Conservation (phyloP, 176 grass and related monocot genomes). For the Phoenix dactylifera region DNA sequence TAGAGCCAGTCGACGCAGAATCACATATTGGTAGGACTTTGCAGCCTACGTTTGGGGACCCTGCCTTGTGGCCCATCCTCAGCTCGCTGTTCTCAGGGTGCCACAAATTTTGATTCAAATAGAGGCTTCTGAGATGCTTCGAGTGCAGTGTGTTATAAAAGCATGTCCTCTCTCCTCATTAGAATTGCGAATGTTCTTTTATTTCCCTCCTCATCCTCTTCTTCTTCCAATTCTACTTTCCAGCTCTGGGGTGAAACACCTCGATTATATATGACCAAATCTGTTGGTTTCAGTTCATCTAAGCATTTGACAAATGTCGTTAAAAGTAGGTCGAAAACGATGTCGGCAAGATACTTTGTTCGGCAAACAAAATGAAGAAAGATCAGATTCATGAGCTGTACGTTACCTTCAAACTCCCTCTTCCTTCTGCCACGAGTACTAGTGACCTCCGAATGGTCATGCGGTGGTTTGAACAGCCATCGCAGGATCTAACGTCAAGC, state of each 20-base stretch:
- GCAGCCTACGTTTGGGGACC: background rate
- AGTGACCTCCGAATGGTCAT: background rate
- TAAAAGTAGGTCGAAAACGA: too few relatives aligned
- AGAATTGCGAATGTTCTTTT: background rate
- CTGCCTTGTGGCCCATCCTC: constrained; percentile 25
- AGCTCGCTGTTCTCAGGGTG: too few relatives aligned
- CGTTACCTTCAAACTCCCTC: too few relatives aligned
- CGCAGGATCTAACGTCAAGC: background rate
- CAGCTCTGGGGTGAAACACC: background rate
- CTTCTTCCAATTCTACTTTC: background rate
- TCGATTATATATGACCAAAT: background rate
- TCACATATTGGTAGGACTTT: background rate
- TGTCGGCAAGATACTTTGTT: too few relatives aligned
- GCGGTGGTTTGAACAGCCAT: background rate
- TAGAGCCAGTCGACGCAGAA: background rate
- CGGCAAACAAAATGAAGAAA: background rate
- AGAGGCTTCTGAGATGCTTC: background rate
- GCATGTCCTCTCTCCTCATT: background rate
- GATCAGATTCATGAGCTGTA: background rate
- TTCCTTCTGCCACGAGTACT: too few relatives aligned
- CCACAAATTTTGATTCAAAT: background rate
- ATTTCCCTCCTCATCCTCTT: background rate
- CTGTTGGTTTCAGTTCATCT: background rate
- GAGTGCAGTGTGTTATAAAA: background rate
- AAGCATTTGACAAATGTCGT: background rate